Conservation (phyloP, 116 monocot species). For the Iris pallida region DNA sequence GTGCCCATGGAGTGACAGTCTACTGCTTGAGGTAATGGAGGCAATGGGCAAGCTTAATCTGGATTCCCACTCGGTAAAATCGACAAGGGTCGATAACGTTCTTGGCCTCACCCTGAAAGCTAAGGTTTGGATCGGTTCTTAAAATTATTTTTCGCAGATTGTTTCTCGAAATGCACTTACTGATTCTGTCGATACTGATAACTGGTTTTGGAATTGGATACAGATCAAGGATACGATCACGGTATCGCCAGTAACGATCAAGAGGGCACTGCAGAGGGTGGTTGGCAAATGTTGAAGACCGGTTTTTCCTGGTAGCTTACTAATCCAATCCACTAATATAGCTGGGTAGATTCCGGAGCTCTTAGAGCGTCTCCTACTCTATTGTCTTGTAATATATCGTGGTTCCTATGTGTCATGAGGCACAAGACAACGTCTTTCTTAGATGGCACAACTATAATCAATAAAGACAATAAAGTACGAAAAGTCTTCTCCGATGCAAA, state of each 20-base stretch:
- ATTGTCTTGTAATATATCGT: too few relatives aligned
- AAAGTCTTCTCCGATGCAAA: too few relatives aligned
- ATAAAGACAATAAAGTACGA: too few relatives aligned
- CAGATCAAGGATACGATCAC: constrained; percentile 42
- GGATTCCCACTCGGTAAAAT: constrained; percentile 62
- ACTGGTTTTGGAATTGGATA: constrained; percentile 11
- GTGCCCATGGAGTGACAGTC: constrained; percentile 69
- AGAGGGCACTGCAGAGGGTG: constrained; percentile 46
- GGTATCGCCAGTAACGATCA: constrained; percentile 58
- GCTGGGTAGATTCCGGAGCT: too few relatives aligned
- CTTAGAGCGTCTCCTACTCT: too few relatives aligned
- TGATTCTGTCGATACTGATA: background rate
- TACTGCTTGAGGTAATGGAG: constrained; percentile 66
- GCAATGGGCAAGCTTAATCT: constrained; percentile 49
- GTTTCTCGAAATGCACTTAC: background rate
- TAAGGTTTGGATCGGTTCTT: constrained; percentile 43
- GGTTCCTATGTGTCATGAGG: too few relatives aligned
- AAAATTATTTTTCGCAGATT: background rate
- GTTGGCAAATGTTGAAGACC: constrained; percentile 26
- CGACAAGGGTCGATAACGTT: constrained; percentile 35
- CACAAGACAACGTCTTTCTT: too few relatives aligned
- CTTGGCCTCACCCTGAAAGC: constrained; percentile 52
- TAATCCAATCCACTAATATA: too few relatives aligned
- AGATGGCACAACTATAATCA: too few relatives aligned
- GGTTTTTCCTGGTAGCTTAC: too few relatives aligned